Base-by-base conservation (phyloP, 768 basidiomycete species). In the Harrya chromipes region DNA sequence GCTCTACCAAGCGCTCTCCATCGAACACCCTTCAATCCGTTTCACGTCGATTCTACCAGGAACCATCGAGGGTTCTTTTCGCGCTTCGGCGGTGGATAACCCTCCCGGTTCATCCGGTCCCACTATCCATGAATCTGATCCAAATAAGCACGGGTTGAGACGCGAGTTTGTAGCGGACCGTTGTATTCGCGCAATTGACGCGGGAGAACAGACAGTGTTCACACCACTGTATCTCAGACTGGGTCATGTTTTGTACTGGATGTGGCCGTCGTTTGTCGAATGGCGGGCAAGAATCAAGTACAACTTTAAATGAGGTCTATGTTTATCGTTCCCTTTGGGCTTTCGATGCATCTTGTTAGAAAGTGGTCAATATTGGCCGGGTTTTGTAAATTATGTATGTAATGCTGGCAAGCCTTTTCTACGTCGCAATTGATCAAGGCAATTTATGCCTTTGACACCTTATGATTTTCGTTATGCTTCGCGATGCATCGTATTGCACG, bases 1-100 rank as follows among this genome's bases (percentile, higher is more conserved):
- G 6, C 81, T 94, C 48, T 92, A 83, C 65, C 87, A 89, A 65
- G 75, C 85, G 0, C 80, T 93, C 27, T 72, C 90, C 4, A 87
- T 91, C 51, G 91, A 93, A 56, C 85, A 92, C 53, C 86, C 88
- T 6, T 61, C 67, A 3, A 80, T 94, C 56, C 40, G 68, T 0
- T 91, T 90, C 66, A 74, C 82, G 0, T 72, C 73, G 49, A 58
- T 86, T 57, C 64, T 90, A 3, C 88, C 89, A 8, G 74, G 75
- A 29, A 90, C 88, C 11, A 78, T 92, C 26, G 80, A 88, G 57
- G 87, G 89, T 33, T 73, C 78, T 58, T 92, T 92, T 69, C 83
- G 90, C n/a, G 78, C 82, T 0, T 84, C 84, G 3, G 89, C 90
- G 0, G 85, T 89, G 11, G 87, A 92, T 57, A 72, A 67, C n/a